Evolutionary conservation across 805 yeast species (phyloP), one percentile per base, ranked within the genome.

Genomic region (Candida krabiensis): DNA sequence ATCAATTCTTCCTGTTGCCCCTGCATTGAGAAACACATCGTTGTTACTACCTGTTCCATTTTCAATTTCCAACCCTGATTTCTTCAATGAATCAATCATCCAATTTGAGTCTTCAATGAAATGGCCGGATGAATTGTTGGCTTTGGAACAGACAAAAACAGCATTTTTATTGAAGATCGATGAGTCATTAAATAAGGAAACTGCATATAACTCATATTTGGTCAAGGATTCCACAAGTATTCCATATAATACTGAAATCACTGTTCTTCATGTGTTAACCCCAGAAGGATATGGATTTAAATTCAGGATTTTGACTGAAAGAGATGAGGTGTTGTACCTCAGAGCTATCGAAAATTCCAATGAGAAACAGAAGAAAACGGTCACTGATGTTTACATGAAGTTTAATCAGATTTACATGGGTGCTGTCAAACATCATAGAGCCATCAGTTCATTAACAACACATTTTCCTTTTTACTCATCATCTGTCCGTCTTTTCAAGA

Each of bases 121-220:
- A 59, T 93, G 99, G 99, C 99, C 99, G 2, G 95, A 86, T 61
- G 96, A 93, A 58, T 59, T 88, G 5, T 65, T 71, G 27, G 89
- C 96, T 2, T 65, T 89, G 38, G 98, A 93, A 60, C 82, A 84
- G 53, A 84, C 96, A 12, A 93, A 93, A 56, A 78, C 95, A 22
- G 98, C 98, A 6, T 87, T 93, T 50, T 66, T 91, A 51, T 59
- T 93, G 37, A 84, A 84, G 50, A 76, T 90, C 16, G 49, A 61
- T 43, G 76, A 73, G 26, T 46, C 60, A 5, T 46, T 72, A 33
- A 74, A 78, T 35, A 66, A 69, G 40, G 77, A 77, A 36, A 70
- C 80, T 9, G 64, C 41, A 63, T 86, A 84, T 56, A 67, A 66
- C 32, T 67, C 84, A 2, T 77, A 71, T 49, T 66, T 90, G 23